A percentile compares a stretch with the other conserved stretches of the same genome.
Evolutionary conservation across 2,329 filamentous ascomycete genomes (phyloP).

Genomic region (Alternaria tenuissima): DNA sequence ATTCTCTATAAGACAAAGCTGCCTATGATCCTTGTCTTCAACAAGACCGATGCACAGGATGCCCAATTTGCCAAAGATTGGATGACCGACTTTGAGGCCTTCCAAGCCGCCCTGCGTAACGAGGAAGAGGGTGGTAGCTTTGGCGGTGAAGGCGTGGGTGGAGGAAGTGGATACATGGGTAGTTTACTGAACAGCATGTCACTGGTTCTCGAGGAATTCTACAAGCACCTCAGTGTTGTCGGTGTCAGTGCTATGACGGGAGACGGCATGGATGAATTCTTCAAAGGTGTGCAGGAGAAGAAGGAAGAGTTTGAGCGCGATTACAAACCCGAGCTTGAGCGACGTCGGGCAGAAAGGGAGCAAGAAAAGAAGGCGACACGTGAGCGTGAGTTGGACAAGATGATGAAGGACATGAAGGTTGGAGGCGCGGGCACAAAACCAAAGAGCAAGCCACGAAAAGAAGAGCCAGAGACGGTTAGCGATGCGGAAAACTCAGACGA

Average conservation of each 20-base stretch:
- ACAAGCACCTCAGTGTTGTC: constrained; percentile 90
- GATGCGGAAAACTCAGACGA: constrained; percentile 62
- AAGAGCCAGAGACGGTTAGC: constrained; percentile 61
- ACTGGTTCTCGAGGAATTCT: constrained; percentile 96
- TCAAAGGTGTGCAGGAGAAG: constrained; percentile 86
- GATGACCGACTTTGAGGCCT: constrained; percentile 99
- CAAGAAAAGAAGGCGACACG: constrained; percentile 74
- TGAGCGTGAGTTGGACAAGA: constrained; percentile 84
- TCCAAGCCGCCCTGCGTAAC: constrained; percentile 81
- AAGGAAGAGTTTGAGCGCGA: constrained; percentile 86
- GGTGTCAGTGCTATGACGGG: constrained; percentile 94
- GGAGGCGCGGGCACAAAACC: constrained; percentile 41
- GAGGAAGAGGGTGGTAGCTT: constrained; percentile 83
- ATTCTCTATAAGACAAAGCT: constrained; percentile 99
- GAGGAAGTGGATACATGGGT: constrained; percentile 93
- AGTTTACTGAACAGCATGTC: constrained; percentile 97
- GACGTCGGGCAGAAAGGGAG: constrained; percentile 76
- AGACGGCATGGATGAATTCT: constrained; percentile 91
- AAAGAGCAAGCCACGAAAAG: constrained; percentile 49
- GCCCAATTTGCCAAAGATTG: constrained; percentile 93
- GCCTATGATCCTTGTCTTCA: constrained; percentile 98
- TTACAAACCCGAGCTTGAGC: constrained; percentile 91
- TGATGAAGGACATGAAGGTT: constrained; percentile 92
- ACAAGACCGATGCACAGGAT: constrained; percentile 96
- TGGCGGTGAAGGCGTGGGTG: constrained; percentile 74